Base-by-base conservation (phyloP, 2,329 filamentous ascomycete species). In the Neoascochyta sp. region DNA sequence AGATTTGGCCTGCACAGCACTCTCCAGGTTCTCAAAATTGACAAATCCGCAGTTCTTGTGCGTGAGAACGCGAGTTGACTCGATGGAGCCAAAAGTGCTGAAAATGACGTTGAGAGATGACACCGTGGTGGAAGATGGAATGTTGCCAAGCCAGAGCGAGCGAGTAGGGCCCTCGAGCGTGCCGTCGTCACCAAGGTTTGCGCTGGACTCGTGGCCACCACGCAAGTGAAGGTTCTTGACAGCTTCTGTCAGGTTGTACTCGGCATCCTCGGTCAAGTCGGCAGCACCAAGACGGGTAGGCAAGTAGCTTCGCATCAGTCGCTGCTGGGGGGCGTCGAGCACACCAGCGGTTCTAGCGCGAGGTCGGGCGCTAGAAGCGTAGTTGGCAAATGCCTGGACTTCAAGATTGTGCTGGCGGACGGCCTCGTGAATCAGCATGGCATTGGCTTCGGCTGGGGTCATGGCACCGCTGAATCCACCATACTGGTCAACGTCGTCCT, bases 1-100 rank as follows among this genome's bases (percentile, higher is more conserved):
- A 9, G 80, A 80, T 62, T 90, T 93, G 10, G 92, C 92, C 38
- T 86, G 81, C 21, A 95, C 81, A 33, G 92, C 92, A 58, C 87
- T 94, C 45, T 96, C 89, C 16, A 92, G 68, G 36, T 79, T 82
- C 64, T 96, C 88, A 54, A 95, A 98, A 64, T 98, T 98, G 58
- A 98, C 90, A 51, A 98, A 98, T 3, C 90, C 92, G 60, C 92
- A 98, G 65, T 95, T 96, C 74, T 98, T 98, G 71, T 98, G 88
- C 1, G 92, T 96, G 40, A 98, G 73, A 4, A 98, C 92, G 43
- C 92, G 78, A 16, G 87, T 90, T 3, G 90, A 95, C 45, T 92
- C 75, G 42, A 98, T 95, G 3, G 83, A 76, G 7, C 92, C 92
- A 47, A 92, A 94, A n/a, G 81, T 76, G 62, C 86, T 86, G 69